Evolutionary conservation across 805 yeast genomes (phyloP).

Genomic region (Grigorovia yakushimaensis): DNA sequence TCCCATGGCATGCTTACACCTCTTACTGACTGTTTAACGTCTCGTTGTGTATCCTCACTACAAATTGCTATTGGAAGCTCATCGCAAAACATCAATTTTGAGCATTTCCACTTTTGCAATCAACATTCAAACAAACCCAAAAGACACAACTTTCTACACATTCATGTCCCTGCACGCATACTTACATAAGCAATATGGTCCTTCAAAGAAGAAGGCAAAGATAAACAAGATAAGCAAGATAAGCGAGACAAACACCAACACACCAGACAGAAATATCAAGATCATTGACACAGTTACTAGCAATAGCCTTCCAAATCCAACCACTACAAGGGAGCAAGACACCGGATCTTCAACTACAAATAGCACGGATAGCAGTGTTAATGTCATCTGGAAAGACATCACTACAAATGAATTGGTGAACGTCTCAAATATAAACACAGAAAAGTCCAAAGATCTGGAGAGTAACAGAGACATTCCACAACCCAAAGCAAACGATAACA

Average conservation of each 20-base stretch:
- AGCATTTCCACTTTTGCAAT: no score
- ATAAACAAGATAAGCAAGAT: slow-evolving; percentile 24
- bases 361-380: not conserved
- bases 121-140: not conserved
- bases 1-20: not conserved
- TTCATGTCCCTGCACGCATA: slow-evolving; percentile 40
- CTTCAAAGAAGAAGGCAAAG: slow-evolving; percentile 18
- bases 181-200: slow-evolving; percentile 36
- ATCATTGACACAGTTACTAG: no score
- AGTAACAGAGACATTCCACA: no score
- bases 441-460: no score
- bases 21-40: not conserved
- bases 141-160: not conserved
- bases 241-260: no score
- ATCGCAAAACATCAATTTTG: not conserved
- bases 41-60: no score
- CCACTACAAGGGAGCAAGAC: no score
- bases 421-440: no score
- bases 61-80: not conserved
- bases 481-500: no score
- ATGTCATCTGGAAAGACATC: slow-evolving; percentile 28
- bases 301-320: no score
- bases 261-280: no score
- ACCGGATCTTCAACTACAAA: slow-evolving; percentile 5
- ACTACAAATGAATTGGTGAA: slow-evolving; percentile 17